These are phyloP conservation scores for Saturnispora bothae DNA, from an alignment of 805 yeast genomes.

Conservation along the genomic window DNA sequence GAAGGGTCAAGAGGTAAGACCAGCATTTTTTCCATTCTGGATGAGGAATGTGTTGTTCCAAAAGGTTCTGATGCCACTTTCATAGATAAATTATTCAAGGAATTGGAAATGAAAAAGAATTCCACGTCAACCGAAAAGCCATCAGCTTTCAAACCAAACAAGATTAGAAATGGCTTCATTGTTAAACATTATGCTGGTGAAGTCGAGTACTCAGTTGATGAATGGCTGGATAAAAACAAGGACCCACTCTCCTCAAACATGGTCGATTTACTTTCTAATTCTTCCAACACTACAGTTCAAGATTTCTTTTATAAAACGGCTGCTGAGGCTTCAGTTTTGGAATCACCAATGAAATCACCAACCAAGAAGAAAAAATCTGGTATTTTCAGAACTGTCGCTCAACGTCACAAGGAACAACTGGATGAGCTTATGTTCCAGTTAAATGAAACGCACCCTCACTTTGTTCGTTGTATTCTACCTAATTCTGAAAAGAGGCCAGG, in stretches of 20 bases:
- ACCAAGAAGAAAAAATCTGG: slow-evolving; percentile 15
- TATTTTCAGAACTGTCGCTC: slow-evolving; percentile 70
- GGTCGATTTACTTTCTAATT: slow-evolving; percentile 45
- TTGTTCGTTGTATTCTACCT: slow-evolving; percentile 92
- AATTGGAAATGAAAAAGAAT: slow-evolving; percentile 40
- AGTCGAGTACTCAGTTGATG: slow-evolving; percentile 86
- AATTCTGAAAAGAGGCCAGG: slow-evolving; percentile 65
- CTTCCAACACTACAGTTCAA: slow-evolving; percentile 40
- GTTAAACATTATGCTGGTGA: slow-evolving; percentile 91
- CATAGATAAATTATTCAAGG: slow-evolving; percentile 61
- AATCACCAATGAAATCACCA: slow-evolving; percentile 23
- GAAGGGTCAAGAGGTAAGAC: slow-evolving; percentile 54
- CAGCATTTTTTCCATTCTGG: slow-evolving; percentile 77
- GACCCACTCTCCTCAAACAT: slow-evolving; percentile 84
- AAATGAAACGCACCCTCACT: slow-evolving; percentile 82
- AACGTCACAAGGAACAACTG: slow-evolving; percentile 81
- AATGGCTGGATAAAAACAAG: slow-evolving; percentile 90
- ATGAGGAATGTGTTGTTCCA: slow-evolving; percentile 94
- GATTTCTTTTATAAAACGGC: slow-evolving; percentile 33
- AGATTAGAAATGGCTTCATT: slow-evolving; percentile 66
- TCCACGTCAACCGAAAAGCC: slow-evolving; percentile 5
- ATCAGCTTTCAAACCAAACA: slow-evolving; percentile 57
- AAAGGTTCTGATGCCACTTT: slow-evolving; percentile 77
- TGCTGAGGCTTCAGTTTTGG: background rate
- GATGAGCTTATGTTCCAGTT: slow-evolving; percentile 60